A percentile compares a stretch with the other conserved stretches of the same genome.
phyloP scores from a whole-genome alignment of 2,329 filamentous ascomycete species.

The Metarhizium album region DNA sequence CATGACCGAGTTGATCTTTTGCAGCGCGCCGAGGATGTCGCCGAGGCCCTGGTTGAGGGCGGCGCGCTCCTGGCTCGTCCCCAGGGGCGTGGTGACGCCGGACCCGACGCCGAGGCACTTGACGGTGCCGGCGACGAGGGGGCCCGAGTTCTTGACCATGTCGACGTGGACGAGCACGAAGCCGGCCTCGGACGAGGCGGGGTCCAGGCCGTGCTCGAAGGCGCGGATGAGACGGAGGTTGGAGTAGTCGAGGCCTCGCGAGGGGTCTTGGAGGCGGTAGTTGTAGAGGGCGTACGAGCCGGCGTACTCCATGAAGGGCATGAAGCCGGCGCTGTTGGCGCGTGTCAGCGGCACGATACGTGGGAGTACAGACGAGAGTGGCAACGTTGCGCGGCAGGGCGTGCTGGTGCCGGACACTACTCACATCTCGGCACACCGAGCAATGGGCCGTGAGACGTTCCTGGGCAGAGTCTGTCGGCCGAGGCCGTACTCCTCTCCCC shows the following conservation, averaged over 20 bases:
- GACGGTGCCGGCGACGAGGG: constrained; percentile 62
- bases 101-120: constrained; percentile 49
- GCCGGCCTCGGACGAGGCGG: constrained; percentile 78
- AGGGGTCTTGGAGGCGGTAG: constrained; percentile 49
- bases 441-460: constrained; percentile 70
- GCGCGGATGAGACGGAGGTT: constrained; percentile 79
- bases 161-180: constrained; percentile 95
- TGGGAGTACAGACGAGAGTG: too few species aligned
- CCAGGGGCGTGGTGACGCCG: constrained; percentile 16
- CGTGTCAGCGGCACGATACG: too few species aligned
- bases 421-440: constrained; percentile 75
- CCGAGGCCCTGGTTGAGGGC: constrained; percentile 54
- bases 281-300: constrained; percentile 60
- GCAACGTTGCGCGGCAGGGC: background rate
- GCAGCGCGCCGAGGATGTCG: constrained; percentile 46
- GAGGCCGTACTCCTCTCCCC: constrained; percentile 66
- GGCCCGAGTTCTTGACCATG: constrained; percentile 82
- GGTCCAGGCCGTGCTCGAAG: constrained; percentile 83
- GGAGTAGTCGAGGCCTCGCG: constrained; percentile 45
- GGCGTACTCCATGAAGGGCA: constrained; percentile 84
- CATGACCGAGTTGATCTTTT: constrained; percentile 68
- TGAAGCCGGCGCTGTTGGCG: constrained; percentile 53
- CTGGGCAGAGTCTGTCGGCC: constrained; percentile 63
- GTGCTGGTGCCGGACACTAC: constrained; percentile 23
- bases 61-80: constrained; percentile 29